phyloP scores from a whole-genome alignment of 176 grass and related monocot genomes.

The Carex pumila region DNA sequence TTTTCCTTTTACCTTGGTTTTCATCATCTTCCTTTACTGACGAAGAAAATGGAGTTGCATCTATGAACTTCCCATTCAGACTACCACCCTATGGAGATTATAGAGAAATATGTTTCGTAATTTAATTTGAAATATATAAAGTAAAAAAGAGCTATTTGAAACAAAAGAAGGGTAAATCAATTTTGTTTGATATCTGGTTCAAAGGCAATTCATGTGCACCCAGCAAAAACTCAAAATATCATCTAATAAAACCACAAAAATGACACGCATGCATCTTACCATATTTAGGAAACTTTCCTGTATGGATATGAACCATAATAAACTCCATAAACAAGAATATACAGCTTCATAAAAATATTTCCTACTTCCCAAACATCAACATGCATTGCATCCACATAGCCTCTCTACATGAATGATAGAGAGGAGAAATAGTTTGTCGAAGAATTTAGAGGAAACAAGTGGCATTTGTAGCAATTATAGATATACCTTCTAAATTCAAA shows the following conservation, averaged over 20 bases:
- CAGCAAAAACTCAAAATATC: background rate
- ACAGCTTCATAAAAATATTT: background rate
- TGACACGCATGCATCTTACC: constrained; percentile 3
- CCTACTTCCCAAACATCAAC: background rate
- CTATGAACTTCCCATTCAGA: constrained; percentile 71
- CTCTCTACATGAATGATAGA: background rate
- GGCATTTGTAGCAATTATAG: background rate
- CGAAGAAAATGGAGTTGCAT: constrained; percentile 84
- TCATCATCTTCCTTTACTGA: constrained; percentile 37
- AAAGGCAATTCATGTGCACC: background rate
- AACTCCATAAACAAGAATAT: background rate
- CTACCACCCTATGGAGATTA: constrained; percentile 60
- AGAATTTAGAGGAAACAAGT: background rate
- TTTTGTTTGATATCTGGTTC: background rate
- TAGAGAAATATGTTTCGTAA: background rate
- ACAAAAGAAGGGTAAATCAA: background rate
- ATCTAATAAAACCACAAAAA: background rate
- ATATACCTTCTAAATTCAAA: background rate
- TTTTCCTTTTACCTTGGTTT: constrained; percentile 12
- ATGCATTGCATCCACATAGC: background rate
- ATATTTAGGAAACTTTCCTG: constrained; percentile 11
- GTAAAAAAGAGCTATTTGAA: background rate
- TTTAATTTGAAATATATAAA: constrained; percentile 13
- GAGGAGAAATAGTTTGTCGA: background rate
- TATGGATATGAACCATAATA: background rate